A percentile compares a stretch with the other conserved stretches of the same genome.
Conservation (phyloP, 1,139 yeast genomes). For the Kurtzmaniella quercitrusa region DNA sequence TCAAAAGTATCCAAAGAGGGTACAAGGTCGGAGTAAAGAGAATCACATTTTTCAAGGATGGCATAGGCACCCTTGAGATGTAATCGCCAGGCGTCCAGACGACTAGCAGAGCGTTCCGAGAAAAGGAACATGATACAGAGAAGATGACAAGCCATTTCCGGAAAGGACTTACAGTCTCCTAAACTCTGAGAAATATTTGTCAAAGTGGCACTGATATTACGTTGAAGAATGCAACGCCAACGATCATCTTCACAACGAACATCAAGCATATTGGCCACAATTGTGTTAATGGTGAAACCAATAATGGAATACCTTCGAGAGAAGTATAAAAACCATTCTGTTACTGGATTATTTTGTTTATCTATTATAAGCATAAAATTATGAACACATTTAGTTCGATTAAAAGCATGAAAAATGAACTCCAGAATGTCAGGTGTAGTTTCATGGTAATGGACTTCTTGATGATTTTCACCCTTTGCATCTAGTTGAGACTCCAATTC, state of each 20-base stretch:
- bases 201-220: constrained; percentile 6
- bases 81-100: constrained; percentile 17
- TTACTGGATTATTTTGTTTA: constrained; percentile 6
- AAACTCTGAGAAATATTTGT: constrained; percentile 6
- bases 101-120: constrained; percentile 17
- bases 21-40: constrained; percentile 1
- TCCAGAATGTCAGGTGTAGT: constrained; percentile 8
- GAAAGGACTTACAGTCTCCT: constrained; percentile 6
- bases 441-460: constrained; percentile 6
- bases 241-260: constrained; percentile 4
- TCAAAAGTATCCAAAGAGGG: not conserved
- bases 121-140: constrained; percentile 14
- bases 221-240: constrained; percentile 7
- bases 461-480: not conserved
- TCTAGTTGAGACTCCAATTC: constrained; percentile 3
- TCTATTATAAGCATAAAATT: constrained; percentile 7
- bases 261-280: constrained; percentile 6
- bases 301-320: constrained; percentile 7
- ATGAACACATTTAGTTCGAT: constrained; percentile 3
- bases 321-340: constrained; percentile 8
- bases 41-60: constrained; percentile 8
- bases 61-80: constrained; percentile 19
- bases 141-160: constrained; percentile 10
- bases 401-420: constrained; percentile 5
- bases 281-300: constrained; percentile 6